phyloP scores from a whole-genome alignment of 441 rosid species.

The Gossypium davidsonii region DNA sequence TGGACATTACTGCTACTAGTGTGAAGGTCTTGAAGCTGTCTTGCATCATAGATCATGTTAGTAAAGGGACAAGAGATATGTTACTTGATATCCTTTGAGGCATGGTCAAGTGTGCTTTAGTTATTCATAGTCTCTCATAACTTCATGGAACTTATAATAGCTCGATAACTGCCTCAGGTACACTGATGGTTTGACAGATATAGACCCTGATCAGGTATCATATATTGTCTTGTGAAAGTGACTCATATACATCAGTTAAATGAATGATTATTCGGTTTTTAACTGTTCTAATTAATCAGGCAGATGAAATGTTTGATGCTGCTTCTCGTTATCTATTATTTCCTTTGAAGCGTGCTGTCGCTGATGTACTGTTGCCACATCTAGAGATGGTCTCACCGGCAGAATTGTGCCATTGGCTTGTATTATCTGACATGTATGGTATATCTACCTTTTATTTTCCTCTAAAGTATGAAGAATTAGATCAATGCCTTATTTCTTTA shows the following conservation, averaged over 20 bases:
- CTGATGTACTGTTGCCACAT: slow-evolving; percentile 78
- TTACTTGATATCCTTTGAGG: background rate
- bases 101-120: slow-evolving; percentile 10
- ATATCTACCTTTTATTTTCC: slow-evolving; percentile 7
- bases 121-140: background rate
- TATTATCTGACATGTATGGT: slow-evolving; percentile 78
- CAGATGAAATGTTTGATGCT: slow-evolving; percentile 91
- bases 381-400: slow-evolving; percentile 75
- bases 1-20: background rate
- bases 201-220: slow-evolving; percentile 65
- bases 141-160: slow-evolving; percentile 21
- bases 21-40: background rate
- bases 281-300: slow-evolving; percentile 39
- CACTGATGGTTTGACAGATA: slow-evolving; percentile 79
- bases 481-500: background rate
- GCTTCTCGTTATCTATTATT: slow-evolving; percentile 87
- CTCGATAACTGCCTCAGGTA: slow-evolving; percentile 55
- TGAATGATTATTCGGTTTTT: slow-evolving; percentile 9
- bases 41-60: background rate
- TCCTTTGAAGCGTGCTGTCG: slow-evolving; percentile 95
- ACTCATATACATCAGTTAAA: background rate
- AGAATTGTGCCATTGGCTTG: slow-evolving; percentile 84
- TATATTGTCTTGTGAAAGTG: slow-evolving; percentile 2
- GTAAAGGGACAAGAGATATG: background rate
- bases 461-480: background rate